Evolutionary conservation across 805 yeast species (phyloP).

Genomic region (Starmerella bombi): DNA sequence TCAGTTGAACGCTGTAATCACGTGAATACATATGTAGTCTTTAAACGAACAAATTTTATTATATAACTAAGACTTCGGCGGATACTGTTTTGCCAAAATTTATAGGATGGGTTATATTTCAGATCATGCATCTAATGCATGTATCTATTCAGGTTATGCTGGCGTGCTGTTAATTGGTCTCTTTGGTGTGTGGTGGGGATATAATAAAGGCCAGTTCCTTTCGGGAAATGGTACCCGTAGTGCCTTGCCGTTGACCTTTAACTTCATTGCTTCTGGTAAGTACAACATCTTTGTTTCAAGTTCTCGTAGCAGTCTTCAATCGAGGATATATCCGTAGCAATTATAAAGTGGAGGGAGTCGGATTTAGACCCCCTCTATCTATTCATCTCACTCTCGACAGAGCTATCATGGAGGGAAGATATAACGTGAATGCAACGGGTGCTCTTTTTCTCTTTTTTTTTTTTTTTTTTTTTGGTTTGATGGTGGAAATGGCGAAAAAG

Average conservation of each 20-base stretch:
- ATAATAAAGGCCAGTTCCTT: slow-evolving; percentile 44
- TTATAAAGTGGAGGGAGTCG: no score
- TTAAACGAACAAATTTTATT: no score
- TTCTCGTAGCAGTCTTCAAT: neutral
- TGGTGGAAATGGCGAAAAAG: slow-evolving; percentile 44
- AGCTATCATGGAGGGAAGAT: no score
- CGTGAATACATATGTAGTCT: neutral
- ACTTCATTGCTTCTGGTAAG: slow-evolving; percentile 75
- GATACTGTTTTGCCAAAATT: no score
- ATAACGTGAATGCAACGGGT: slow-evolving; percentile 23
- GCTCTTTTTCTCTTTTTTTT: slow-evolving; percentile 16
- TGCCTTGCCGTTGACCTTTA: slow-evolving; percentile 70
- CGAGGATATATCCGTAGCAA: neutral
- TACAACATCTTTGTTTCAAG: slow-evolving; percentile 1
- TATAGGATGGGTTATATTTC: slow-evolving; percentile 33
- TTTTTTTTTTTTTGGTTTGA: neutral
- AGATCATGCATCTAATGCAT: slow-evolving; percentile 45
- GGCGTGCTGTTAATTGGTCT: slow-evolving; percentile 42
- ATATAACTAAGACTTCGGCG: no score
- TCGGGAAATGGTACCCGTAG: slow-evolving; percentile 70
- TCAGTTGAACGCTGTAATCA: no score
- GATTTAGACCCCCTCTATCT: no score
- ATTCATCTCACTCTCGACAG: no score
- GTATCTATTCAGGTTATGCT: slow-evolving; percentile 49
- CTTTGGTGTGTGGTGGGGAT: slow-evolving; percentile 47